Percentiles rank a stretch among this genome's conserved stretches.
Evolutionary conservation across 2,329 filamentous ascomycete genomes (phyloP).

Genomic region (Fusarium metavorans): DNA sequence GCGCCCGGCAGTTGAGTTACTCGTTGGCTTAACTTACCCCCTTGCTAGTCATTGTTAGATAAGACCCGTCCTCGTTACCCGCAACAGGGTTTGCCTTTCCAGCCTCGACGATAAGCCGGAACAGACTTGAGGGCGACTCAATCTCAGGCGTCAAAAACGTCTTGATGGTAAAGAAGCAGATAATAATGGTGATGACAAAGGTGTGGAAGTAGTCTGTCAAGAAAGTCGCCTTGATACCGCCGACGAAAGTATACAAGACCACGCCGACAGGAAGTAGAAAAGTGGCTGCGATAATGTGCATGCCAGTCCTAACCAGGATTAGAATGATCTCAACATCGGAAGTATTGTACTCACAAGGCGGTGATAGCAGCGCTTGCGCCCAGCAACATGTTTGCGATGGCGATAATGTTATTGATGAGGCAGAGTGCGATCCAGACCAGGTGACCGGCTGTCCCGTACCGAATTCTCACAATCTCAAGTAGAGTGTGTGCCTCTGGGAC

Average conservation of each 20-base stretch:
- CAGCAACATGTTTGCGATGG: conserved; percentile 65
- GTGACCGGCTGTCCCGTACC: conserved; percentile 61
- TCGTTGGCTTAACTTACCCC: conserved; percentile 42
- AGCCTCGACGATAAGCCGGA: conserved; percentile 61
- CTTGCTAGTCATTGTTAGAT: conserved; percentile 69
- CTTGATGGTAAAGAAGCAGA: conserved; percentile 61
- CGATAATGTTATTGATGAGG: conserved; percentile 66
- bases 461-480: conserved; percentile 64
- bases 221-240: conserved; percentile 56
- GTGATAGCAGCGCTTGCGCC: conserved; percentile 51
- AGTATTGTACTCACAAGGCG: conserved; percentile 44
- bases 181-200: conserved; percentile 64
- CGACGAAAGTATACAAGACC: conserved; percentile 54
- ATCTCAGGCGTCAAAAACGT: conserved; percentile 61
- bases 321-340: accelerated
- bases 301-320: conserved; percentile 53
- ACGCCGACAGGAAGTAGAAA: conserved; percentile 58
- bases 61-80: conserved; percentile 64
- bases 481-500: conserved; percentile 67
- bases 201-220: conserved; percentile 68
- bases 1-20: accelerated
- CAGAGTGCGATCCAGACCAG: conserved; percentile 65
- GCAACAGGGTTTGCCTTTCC: conserved; percentile 58
- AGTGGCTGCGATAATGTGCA: conserved; percentile 63
- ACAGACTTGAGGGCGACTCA: conserved; percentile 61